Evolutionary conservation across 257 asterid species (phyloP), one percentile per base, ranked within the genome.

Genomic region (Solanum sejunctum): DNA sequence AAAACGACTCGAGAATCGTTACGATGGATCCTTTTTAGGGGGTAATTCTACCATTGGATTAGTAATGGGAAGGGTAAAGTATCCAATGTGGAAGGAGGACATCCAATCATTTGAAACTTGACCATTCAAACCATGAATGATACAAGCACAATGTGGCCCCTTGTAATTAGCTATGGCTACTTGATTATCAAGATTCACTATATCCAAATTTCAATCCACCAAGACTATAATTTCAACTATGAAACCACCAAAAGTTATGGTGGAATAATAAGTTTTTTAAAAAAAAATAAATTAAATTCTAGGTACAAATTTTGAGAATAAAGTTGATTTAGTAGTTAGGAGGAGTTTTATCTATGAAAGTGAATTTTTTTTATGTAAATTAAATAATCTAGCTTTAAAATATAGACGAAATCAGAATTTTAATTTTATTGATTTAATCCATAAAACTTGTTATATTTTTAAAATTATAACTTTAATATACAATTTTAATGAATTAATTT

Each of bases 61-160:
- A 23, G 23, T 23, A 75, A 26, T 23, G 45, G 51, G 73, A 91
- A 86, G 56, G 87, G 84, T 80, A 39, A 82, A 92, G 98, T 63
- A 95, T 95, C 98, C 98, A 73, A 95, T 88, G 98, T 86, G 88
- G 86, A 88, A 87, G 87, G 85, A 89, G 94, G 89, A 92, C 91
- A 60, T 26, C 91, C 93, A 89, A 93, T 93, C 86, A 95, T 93
- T 89, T 63, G 87, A 86, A 87, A 86, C 91, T 93, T 95, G 98
- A 95, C 97, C 98, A 83, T 94, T 94, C 98, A 93, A 94, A 92
- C 97, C 83, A 83, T 86, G 88, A 90, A 91, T 91, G 90, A 90
- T 88, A 84, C 15, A 83, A 51, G 51, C 85, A 70, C 56, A 85
- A 51, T 52, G 92, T 91, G 90, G 84, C 90, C 81, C 88, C 64